phyloP scores from a whole-genome alignment of 1,284 basidiomycete species.

The Malassezia yamatoensis region DNA sequence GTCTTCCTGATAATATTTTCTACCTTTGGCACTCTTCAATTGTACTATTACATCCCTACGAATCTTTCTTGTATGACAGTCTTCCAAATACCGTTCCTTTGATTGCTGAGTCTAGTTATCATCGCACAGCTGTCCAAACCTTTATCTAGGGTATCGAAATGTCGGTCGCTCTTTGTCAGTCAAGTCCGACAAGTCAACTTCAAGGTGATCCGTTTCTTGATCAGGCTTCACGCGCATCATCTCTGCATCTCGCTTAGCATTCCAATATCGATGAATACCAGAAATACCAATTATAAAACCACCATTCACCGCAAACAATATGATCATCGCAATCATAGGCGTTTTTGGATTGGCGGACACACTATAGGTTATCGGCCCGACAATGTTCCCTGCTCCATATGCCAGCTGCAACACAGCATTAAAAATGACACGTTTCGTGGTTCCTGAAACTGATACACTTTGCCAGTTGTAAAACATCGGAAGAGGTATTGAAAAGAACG shows the following conservation, averaged over 20 bases:
- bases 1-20: no score
- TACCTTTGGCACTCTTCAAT: no score
- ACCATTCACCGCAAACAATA: constrained; percentile 30
- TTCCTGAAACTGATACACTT: constrained; percentile 25
- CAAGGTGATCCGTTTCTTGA: neutral
- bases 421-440: constrained; percentile 40
- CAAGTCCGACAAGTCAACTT: constrained; percentile 36
- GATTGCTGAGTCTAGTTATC: no score
- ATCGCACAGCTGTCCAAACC: neutral
- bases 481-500: constrained; percentile 21
- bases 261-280: constrained; percentile 14
- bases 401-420: constrained; percentile 33
- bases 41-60: no score
- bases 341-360: constrained; percentile 8
- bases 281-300: constrained; percentile 21
- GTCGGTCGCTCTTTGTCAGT: constrained; percentile 40
- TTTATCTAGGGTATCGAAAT: constrained; percentile 43
- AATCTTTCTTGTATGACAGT: no score
- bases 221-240: constrained; percentile 7
- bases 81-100: no score
- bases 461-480: constrained; percentile 30
- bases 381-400: constrained; percentile 33
- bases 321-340: constrained; percentile 34
- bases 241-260: neutral
- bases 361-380: constrained; percentile 17